These are phyloP conservation scores for Vitis amurensis DNA, from an alignment of 164 flowering plant species.

Conservation along the genomic window DNA sequence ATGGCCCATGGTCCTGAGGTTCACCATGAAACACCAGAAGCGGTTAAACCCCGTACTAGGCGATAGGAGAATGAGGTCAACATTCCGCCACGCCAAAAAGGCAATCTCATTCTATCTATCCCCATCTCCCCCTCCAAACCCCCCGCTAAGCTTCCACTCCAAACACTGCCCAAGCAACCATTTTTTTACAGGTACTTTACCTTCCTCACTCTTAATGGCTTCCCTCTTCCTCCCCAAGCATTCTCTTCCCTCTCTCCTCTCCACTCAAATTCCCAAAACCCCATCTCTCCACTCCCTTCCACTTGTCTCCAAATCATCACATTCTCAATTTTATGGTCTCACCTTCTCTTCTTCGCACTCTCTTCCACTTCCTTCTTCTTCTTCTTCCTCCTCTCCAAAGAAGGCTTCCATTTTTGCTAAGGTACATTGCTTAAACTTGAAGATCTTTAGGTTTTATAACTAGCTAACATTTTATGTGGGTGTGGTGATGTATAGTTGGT, in stretches of 20 bases:
- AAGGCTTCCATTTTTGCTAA: constrained; percentile 53
- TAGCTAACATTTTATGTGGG: too few relatives aligned
- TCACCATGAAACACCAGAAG: too few relatives aligned
- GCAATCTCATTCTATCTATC: constrained; percentile 3
- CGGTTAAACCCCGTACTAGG: too few relatives aligned
- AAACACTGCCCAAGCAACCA: background rate
- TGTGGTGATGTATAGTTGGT: background rate
- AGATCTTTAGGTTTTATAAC: background rate
- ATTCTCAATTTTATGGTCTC: constrained; percentile 69
- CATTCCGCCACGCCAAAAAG: constrained; percentile 29
- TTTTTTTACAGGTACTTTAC: background rate
- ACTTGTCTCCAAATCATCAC: constrained; percentile 45
- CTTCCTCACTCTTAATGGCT: constrained; percentile 34
- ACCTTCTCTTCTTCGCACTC: constrained; percentile 40
- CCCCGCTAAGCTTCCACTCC: background rate
- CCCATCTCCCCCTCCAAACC: constrained; percentile 2
- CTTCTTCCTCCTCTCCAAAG: constrained; percentile 27
- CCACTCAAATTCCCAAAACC: constrained; percentile 32
- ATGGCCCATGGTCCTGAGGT: too few relatives aligned
- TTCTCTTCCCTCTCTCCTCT: constrained; percentile 38
- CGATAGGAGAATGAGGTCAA: constrained; percentile 9
- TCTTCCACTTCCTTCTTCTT: constrained; percentile 30
- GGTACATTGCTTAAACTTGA: constrained; percentile 42
- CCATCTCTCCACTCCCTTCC: constrained; percentile 31
- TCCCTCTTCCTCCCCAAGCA: constrained; percentile 49